phyloP scores from a whole-genome alignment of 192 early-diverging fungal species.

The Glomus cerebriforme region DNA sequence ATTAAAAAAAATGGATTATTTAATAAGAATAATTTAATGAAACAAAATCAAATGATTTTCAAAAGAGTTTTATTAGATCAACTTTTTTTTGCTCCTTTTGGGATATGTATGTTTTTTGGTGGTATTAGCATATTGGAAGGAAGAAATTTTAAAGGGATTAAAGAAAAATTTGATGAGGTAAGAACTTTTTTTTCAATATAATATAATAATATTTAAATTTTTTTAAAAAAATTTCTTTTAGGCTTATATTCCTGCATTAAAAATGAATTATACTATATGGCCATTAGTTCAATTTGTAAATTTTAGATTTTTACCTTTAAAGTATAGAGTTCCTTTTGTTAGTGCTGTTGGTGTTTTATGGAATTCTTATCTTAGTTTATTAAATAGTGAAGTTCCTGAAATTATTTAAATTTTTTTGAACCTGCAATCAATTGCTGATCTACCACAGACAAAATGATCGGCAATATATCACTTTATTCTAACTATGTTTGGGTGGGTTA shows the following conservation, averaged over 20 bases:
- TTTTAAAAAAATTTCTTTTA: constrained; percentile 19
- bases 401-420: neutral
- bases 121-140: constrained; percentile 68
- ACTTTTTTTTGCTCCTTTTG: constrained; percentile 65
- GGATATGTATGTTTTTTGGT: constrained; percentile 64
- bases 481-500: no score
- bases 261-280: constrained; percentile 75
- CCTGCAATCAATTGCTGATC: no score
- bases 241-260: constrained; percentile 60
- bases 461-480: no score
- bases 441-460: no score
- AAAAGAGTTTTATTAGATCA: constrained; percentile 59
- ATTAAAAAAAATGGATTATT: neutral
- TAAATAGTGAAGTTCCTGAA: constrained; percentile 50
- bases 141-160: constrained; percentile 46
- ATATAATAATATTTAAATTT: no score
- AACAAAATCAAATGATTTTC: constrained; percentile 8
- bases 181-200: no score
- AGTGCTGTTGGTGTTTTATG: constrained; percentile 73
- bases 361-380: constrained; percentile 74
- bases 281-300: constrained; percentile 73
- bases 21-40: neutral
- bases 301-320: constrained; percentile 68
- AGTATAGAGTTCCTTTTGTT: constrained; percentile 69
- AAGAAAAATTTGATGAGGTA: constrained; percentile 59